Evolutionary conservation across 2,329 filamentous ascomycete species (phyloP), one percentile per base, ranked within the genome.

Genomic region (Fusarium hostae): DNA sequence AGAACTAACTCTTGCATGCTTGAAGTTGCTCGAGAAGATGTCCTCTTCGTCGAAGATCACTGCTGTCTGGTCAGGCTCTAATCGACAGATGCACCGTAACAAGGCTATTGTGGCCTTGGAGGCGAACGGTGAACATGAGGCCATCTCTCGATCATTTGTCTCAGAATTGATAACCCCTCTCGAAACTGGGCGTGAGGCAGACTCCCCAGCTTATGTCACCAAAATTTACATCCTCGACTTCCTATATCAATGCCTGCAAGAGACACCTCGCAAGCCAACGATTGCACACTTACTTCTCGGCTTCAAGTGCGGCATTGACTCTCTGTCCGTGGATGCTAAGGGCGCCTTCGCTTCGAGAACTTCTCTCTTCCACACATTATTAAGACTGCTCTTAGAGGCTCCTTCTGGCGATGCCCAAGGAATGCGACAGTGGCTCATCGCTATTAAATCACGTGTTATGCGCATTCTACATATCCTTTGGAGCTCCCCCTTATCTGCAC

Each of bases 281-380:
- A 91, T 99, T 73, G 96, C 95, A 1, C 97, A 99, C 80, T 86
- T 97, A 48, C 85, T 99, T 4, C 89, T 99, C 9, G 96, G 96
- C 0, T 98, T 99, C 79, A 88, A 88, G 61, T 97, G 94, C 76
- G 89, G 90, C 45, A 88, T 91, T 39, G 91, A 90, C 69, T 87
- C 87, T 13, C 84, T 98, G 5, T 89, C 89, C 28, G 84, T 96
- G 35, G 87, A 92, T 55, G 83, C 89, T 2, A 88, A 90, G 32
- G 88, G 94, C 51, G 82, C 92, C 5, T 97, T 97, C 80, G 88
- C 90, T 16, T 85, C 88, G 20, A 88, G 90, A 18, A 87, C 87
- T 24, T 95, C 96, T 1, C 84, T 99, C 18, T 94, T 99, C 78
- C 95, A 99, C 82, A 88, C 89, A 13, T 87, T 98, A 54, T 83